phyloP scores from a whole-genome alignment of 306 rosid genomes.

The Senna siamea region DNA sequence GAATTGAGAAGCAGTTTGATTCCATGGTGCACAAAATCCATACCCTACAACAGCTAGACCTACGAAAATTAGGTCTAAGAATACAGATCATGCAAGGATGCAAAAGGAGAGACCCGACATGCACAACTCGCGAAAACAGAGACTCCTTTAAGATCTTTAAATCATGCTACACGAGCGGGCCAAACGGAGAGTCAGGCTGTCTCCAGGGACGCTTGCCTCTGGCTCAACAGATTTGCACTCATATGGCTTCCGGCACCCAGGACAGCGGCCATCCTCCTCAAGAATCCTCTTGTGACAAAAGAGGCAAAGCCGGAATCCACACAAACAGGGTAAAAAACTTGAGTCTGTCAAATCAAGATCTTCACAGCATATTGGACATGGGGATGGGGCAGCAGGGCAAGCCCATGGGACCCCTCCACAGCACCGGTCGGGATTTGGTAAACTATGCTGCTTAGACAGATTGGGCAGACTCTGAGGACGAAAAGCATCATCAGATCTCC shows the following conservation, averaged over 20 bases:
- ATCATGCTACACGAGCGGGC: conserved; percentile 89
- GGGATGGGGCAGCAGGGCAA: conserved; percentile 51
- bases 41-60: conserved; percentile 66
- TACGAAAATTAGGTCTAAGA: conserved; percentile 59
- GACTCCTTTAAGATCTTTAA: conserved; percentile 66
- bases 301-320: conserved; percentile 95
- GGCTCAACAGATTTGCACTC: conserved; percentile 58
- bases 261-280: conserved; percentile 92
- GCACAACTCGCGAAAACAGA: conserved; percentile 50
- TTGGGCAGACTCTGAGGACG: conserved; percentile 95
- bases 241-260: conserved; percentile 95
- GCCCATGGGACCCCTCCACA: conserved; percentile 64
- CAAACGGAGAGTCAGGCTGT: conserved; percentile 64
- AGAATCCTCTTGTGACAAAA: conserved; percentile 98
- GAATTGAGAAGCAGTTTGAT: conserved; percentile 57
- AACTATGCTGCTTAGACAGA: conserved; percentile 78
- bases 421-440: conserved; percentile 61
- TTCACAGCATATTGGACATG: conserved; percentile 93
- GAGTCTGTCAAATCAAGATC: conserved; percentile 92
- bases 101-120: conserved; percentile 51
- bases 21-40: conserved; percentile 55
- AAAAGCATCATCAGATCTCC: conserved; percentile 92
- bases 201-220: conserved; percentile 69
- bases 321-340: conserved; percentile 81
- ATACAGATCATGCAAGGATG: conserved; percentile 49